phyloP scores from a whole-genome alignment of 176 grass and related monocot species.

The Musa beccarii region DNA sequence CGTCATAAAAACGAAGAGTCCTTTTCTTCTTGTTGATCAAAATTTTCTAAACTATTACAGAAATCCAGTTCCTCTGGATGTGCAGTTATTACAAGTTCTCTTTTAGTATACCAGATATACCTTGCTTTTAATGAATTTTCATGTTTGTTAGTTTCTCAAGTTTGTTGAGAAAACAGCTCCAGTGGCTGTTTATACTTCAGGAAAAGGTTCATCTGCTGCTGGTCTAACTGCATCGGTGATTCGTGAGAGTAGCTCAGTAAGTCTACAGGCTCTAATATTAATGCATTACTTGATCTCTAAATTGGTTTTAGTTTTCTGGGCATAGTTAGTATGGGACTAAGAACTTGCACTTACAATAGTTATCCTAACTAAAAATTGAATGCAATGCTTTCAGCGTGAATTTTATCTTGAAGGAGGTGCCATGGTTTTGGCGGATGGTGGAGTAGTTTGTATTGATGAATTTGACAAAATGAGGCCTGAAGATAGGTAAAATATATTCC shows the following conservation, averaged over 20 bases:
- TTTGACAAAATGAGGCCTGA: conserved; percentile 99
- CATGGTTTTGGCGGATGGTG: conserved; percentile 94
- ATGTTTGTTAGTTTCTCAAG: conserved; percentile 76
- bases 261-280: conserved; percentile 10
- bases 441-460: conserved; percentile 95
- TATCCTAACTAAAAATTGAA: neutral
- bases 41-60: too few relatives aligned
- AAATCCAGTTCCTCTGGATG: too few relatives aligned
- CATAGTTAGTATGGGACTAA: neutral
- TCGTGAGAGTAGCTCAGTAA: conserved; percentile 78
- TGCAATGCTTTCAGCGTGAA: conserved; percentile 50
- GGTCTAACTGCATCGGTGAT: conserved; percentile 94
- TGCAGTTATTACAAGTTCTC: neutral
- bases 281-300: neutral
- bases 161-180: conserved; percentile 98
- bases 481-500: conserved; percentile 48
- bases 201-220: conserved; percentile 95
- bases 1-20: too few relatives aligned
- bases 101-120: neutral
- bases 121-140: neutral
- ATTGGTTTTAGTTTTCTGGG: neutral
- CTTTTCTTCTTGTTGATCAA: too few relatives aligned
- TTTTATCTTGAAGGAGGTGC: conserved; percentile 99
- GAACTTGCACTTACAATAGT: neutral
- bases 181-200: conserved; percentile 94